phyloP scores from a whole-genome alignment of 331 rosid genomes.

The Telfairia occidentalis region DNA sequence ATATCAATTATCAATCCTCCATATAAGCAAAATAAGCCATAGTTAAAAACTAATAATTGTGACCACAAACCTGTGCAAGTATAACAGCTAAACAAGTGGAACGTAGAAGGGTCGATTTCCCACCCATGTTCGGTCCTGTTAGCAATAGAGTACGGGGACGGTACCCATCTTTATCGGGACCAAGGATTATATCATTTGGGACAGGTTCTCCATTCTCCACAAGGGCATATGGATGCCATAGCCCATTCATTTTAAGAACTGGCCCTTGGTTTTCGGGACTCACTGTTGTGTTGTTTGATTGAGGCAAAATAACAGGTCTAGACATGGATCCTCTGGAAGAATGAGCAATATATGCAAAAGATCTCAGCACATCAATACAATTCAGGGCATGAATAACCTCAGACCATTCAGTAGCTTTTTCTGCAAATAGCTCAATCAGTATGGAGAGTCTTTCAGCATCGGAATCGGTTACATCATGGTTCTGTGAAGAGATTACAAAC shows the following conservation, averaged over 20 bases:
- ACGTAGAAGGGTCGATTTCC: constrained; percentile 91
- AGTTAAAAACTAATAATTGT: too few relatives aligned
- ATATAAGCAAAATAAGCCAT: not conserved
- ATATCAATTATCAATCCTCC: not conserved
- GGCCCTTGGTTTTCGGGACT: constrained; percentile 33
- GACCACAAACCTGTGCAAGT: constrained; percentile 69
- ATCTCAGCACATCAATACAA: constrained; percentile 79
- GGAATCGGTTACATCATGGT: constrained; percentile 57
- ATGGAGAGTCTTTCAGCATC: constrained; percentile 71
- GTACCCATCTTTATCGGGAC: constrained; percentile 39
- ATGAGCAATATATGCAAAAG: constrained; percentile 62
- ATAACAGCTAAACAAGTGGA: constrained; percentile 86
- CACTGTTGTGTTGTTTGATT: constrained; percentile 20
- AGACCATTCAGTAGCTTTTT: constrained; percentile 61
- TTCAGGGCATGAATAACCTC: constrained; percentile 61
- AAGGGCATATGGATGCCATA: constrained; percentile 95
- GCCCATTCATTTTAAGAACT: constrained; percentile 51
- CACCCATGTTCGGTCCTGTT: constrained; percentile 99
- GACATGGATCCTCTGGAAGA: constrained; percentile 69
- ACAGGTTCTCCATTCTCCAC: constrained; percentile 75
- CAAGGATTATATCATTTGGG: constrained; percentile 76
- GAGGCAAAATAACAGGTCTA: constrained; percentile 59
- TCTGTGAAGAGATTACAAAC: constrained; percentile 38
- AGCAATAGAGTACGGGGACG: constrained; percentile 64
- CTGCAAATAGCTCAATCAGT: constrained; percentile 60